Conservation (phyloP, 2,329 filamentous ascomycete species). For the Penicillium sclerotigenum region DNA sequence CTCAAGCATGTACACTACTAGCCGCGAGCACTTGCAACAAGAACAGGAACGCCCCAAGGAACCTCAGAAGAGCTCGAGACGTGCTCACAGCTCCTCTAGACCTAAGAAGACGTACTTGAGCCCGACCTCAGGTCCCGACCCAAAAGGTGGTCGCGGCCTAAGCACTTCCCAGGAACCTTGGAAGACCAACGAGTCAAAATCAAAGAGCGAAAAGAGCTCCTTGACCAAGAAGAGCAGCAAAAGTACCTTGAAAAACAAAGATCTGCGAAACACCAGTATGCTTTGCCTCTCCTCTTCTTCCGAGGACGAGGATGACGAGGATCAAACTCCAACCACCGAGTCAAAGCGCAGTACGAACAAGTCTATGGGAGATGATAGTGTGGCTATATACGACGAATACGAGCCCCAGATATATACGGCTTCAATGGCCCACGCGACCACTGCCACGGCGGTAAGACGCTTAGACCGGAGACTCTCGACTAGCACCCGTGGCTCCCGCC, state of each 20-base stretch:
- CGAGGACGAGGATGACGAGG: slow-evolving; percentile 43
- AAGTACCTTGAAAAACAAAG: slow-evolving; percentile 36
- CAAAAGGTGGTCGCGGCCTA: slow-evolving; percentile 14
- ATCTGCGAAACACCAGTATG: slow-evolving; percentile 46
- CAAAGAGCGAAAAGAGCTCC: slow-evolving; percentile 18
- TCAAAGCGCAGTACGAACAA: slow-evolving; percentile 12
- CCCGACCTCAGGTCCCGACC: slow-evolving; percentile 19
- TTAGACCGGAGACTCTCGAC: slow-evolving; percentile 30
- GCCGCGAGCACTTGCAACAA: slow-evolving; percentile 21
- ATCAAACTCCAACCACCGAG: slow-evolving; percentile 18
- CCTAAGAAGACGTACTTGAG: slow-evolving; percentile 26
- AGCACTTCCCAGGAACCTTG: slow-evolving; percentile 21
- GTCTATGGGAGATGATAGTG: slow-evolving; percentile 36
- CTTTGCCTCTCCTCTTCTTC: slow-evolving; percentile 52
- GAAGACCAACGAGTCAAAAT: slow-evolving; percentile 13
- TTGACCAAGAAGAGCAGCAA: slow-evolving; percentile 40
- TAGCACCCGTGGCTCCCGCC: slow-evolving; percentile 27
- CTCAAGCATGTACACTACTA: slow-evolving; percentile 24
- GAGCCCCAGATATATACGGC: slow-evolving; percentile 45
- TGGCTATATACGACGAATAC: slow-evolving; percentile 40
- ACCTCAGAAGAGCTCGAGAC: slow-evolving; percentile 13
- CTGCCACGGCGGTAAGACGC: slow-evolving; percentile 17
- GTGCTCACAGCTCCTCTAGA: slow-evolving; percentile 25
- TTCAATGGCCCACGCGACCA: slow-evolving; percentile 36
- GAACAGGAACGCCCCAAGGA: slow-evolving; percentile 21